Percentiles rank a stretch among this genome's conserved stretches.
Evolutionary conservation across 306 rosid genomes (phyloP).

Genomic region (Prunus mira): DNA sequence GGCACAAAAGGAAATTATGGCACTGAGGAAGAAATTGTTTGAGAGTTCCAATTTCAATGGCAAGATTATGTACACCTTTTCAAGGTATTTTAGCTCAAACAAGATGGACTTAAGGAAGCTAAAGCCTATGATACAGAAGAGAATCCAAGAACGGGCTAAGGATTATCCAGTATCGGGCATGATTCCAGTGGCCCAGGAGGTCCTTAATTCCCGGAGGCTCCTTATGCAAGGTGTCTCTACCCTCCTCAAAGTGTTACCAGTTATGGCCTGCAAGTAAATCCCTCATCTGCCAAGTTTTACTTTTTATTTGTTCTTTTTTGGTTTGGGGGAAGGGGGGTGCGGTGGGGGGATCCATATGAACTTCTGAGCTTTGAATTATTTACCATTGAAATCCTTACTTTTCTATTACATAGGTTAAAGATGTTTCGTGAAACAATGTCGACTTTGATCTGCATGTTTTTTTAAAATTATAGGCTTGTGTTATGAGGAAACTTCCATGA

Average conservation of each 20-base stretch:
- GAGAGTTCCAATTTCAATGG: constrained; percentile 4
- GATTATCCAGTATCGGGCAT: constrained; percentile 54
- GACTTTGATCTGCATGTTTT: not conserved
- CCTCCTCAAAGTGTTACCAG: constrained; percentile 53
- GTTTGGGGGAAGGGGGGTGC: not conserved
- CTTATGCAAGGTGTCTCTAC: constrained; percentile 68
- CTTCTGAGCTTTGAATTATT: not conserved
- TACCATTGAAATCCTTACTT: not conserved
- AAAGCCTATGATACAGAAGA: constrained; percentile 64
- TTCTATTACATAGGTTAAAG: not conserved
- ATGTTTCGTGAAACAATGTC: not conserved
- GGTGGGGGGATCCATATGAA: not conserved
- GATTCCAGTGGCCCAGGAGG: constrained; percentile 71
- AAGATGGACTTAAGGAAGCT: constrained; percentile 34
- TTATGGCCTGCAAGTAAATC: constrained; percentile 78
- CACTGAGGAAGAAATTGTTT: constrained; percentile 3
- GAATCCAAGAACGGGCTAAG: constrained; percentile 58
- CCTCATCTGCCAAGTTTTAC: not conserved
- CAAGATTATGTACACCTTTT: not conserved
- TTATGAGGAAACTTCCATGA: not conserved
- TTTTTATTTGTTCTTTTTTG: not conserved
- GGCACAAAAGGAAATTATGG: not conserved
- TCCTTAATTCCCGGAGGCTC: constrained; percentile 44
- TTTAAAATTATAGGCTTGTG: not conserved
- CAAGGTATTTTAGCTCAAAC: constrained; percentile 5